Evolutionary conservation across 2,329 filamentous ascomycete genomes (phyloP), one percentile per base, ranked within the genome.

Genomic region (Colletotrichum trifolii): DNA sequence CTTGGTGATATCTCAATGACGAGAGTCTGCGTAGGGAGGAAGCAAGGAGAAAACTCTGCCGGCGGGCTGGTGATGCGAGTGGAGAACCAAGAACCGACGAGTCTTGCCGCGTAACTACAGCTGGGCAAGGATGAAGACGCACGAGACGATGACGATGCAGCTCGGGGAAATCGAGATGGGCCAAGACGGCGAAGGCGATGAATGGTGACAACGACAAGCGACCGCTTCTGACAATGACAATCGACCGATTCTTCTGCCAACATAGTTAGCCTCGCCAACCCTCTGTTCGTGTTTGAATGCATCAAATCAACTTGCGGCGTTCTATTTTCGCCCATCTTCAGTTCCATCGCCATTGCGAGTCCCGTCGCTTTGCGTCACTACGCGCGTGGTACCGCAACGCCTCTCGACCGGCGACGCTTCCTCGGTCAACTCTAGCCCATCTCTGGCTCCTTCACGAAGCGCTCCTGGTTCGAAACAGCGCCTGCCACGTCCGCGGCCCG

Each of bases 311-410:
- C 12, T 53, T 60, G 35, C 12, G 11, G 42, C 46, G 34, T 39
- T 56, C 62, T 52, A 53, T 56, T 62, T 50, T 40, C 62, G 35
- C 35, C 55, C 6, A 36, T 36, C 12, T 38, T 33, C 40, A 38
- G 45, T 33, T 36, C n/a, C 38, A 13, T 13, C n/a, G 54, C 38
- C 48, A 11, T 54, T 50, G 25, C 25, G 25, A 25, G 25, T 25
- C 4, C 25, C 25, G 25, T 25, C 25, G 25, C 36, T 39, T 10
- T 64, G 60, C 60, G 52, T 66, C 64, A 66, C 54, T 66, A 60
- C 54, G 64, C 64, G 64, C 60, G 64, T 60, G 64, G 64, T 55
- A 64, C 53, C 13, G 42, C 54, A 60, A 40, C 36, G 56, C 63
- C 45, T 58, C 67, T 68, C 64, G 56, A 58, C 59, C 48, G 38